Base-by-base conservation (phyloP, 345 rosid genomes). In the Linum trigynum region DNA sequence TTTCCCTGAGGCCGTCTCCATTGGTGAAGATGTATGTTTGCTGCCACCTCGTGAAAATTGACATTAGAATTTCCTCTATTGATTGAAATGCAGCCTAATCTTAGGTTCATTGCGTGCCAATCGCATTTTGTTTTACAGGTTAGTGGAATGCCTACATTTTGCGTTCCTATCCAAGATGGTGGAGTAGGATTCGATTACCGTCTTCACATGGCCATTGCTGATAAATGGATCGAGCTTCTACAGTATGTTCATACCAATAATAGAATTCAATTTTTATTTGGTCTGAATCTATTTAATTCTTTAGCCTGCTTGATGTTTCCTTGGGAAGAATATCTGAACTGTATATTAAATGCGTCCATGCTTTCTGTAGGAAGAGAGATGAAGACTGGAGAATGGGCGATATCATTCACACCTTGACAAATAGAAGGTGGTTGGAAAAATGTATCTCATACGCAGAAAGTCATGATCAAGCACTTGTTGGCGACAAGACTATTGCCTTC, bases 381-480 rank as follows among this genome's bases (percentile, higher is more conserved):
- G 97, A 92, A 83, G 86, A 85, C 16, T 92, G 98, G 98, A 70
- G 77, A 76, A 86, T 92, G 80, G 71, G 88, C 64, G 92, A 88
- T 64, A 86, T 92, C 61, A 60, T 83, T 63, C 75, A 79, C 75
- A 85, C 94, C 2, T 90, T 92, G 12, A 85, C 84, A 69, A 90
- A 92, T 79, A 78, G 97, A 72, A 85, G 98, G 76, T 92, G 97
- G 98, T 64, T 67, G 60, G 97, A 92, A 69, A 90, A 88, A 67
- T 92, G 97, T 70, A 78, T 90, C 41, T 69, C 81, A 51, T 92
- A 92, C 81, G 97, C 98, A 43, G 98, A 92, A 76, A 86, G 96
- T 80, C 98, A 92, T 75, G 98, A 92, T 79, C 98, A 90, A 80
- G 98, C 98, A 68, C 88, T 92, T 72, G 98, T 92, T 65, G 98